Conservation (phyloP, 2,329 filamentous ascomycete genomes). For the Ophiostoma sp. region DNA sequence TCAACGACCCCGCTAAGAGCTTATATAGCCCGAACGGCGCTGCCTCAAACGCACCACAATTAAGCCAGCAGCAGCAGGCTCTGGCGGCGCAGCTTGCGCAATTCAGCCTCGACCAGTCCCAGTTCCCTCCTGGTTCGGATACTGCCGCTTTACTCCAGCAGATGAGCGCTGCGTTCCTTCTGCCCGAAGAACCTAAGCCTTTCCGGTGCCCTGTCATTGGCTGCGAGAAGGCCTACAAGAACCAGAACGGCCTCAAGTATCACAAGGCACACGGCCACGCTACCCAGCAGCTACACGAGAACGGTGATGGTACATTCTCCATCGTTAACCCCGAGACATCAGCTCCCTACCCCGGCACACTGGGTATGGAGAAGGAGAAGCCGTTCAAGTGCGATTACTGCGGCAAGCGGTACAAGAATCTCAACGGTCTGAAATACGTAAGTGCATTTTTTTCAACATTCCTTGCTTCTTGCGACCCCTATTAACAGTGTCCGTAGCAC, state of each 20-base stretch:
- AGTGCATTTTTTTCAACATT: constrained; percentile 31
- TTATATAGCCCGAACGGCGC: constrained; percentile 81
- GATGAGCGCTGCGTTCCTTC: constrained; percentile 52
- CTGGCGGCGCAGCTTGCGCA: constrained; percentile 64
- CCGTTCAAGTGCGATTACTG: constrained; percentile 96
- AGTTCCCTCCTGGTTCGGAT: constrained; percentile 71
- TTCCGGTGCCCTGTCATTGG: constrained; percentile 98
- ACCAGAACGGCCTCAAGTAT: constrained; percentile 91
- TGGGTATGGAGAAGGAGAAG: constrained; percentile 99
- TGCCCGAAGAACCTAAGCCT: constrained; percentile 89
- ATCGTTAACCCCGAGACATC: constrained; percentile 97
- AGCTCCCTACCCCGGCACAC: constrained; percentile 85
- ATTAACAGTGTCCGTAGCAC: constrained; percentile 46
- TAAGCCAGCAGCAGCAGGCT: constrained; percentile 56
- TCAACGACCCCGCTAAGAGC: constrained; percentile 91
- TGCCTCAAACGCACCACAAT: constrained; percentile 40
- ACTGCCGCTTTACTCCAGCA: constrained; percentile 54
- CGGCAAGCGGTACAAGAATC: constrained; percentile 97
- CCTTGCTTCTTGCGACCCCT: neutral
- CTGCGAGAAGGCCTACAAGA: constrained; percentile 99
- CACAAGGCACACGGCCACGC: constrained; percentile 85
- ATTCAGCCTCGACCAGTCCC: constrained; percentile 67
- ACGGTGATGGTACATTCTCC: constrained; percentile 93
- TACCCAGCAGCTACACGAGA: constrained; percentile 93
- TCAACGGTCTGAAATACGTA: constrained; percentile 96